Conservation (phyloP, 441 rosid species). For the Isatis lusitanica region DNA sequence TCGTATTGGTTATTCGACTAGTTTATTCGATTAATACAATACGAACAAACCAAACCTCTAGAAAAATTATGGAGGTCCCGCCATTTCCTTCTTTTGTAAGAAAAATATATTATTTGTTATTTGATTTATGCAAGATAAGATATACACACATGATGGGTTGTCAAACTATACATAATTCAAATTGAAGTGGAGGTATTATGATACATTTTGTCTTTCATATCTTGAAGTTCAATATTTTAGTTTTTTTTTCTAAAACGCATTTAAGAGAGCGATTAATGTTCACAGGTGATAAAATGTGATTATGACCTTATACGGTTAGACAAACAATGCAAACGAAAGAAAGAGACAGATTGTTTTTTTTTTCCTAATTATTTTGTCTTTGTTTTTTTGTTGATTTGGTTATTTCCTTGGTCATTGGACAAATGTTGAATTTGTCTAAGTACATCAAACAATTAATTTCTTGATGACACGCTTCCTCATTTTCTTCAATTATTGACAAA, state of each 20-base stretch:
- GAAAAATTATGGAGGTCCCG: slow-evolving; percentile 38
- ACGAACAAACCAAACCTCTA: slow-evolving; percentile 38
- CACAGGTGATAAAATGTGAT: neutral
- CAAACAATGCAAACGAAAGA: slow-evolving; percentile 18
- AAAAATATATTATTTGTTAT: neutral
- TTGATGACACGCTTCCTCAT: slow-evolving; percentile 2
- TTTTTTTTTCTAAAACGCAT: no score
- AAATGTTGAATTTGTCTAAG: neutral
- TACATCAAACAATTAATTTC: neutral
- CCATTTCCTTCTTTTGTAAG: slow-evolving; percentile 35
- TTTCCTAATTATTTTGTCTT: neutral
- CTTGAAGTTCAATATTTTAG: neutral
- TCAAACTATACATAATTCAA: slow-evolving; percentile 1
- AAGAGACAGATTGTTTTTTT: neutral
- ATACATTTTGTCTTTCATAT: slow-evolving; percentile 1
- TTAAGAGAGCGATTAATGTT: neutral
- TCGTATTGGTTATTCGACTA: slow-evolving; percentile 29
- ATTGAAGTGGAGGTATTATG: neutral
- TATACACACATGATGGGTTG: slow-evolving; percentile 18
- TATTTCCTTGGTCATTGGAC: slow-evolving; percentile 23
- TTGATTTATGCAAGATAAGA: slow-evolving; percentile 23
- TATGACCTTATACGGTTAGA: slow-evolving; percentile 3
- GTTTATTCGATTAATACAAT: slow-evolving; percentile 33
- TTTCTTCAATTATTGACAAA: neutral
- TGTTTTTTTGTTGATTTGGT: slow-evolving; percentile 20